These are phyloP conservation scores for Mucor racemosus DNA, from an alignment of 371 early-diverging fungal species.

Conservation along the genomic window DNA sequence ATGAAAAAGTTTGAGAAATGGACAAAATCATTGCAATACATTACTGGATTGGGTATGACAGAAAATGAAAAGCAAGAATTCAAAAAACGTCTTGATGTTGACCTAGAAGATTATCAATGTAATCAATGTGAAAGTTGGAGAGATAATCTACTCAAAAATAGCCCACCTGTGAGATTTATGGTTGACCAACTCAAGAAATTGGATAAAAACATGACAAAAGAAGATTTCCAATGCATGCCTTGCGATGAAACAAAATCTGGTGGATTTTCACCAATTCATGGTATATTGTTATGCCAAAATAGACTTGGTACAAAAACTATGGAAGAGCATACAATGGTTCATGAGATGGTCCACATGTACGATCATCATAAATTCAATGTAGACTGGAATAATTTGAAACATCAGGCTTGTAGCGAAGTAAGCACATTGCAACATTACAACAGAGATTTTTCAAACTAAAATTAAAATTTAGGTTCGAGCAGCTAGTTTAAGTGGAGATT, in stretches of 20 bases:
- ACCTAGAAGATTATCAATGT: conserved; percentile 61
- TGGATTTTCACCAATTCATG: conserved; percentile 80
- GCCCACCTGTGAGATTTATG: conserved; percentile 89
- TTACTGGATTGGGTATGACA: conserved; percentile 69
- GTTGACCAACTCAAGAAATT: conserved; percentile 71
- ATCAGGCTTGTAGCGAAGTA: conserved; percentile 93
- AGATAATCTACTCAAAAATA: conserved; percentile 71
- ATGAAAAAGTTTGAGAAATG: conserved; percentile 60
- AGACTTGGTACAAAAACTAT: conserved; percentile 70
- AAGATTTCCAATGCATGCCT: conserved; percentile 77
- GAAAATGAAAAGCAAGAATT: conserved; percentile 47
- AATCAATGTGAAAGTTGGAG: conserved; percentile 75
- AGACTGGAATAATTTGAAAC: conserved; percentile 83
- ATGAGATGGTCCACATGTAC: conserved; percentile 96
- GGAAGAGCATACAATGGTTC: conserved; percentile 90
- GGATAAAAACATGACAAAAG: conserved; percentile 65
- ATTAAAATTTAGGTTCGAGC: conserved; percentile 74
- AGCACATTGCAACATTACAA: not conserved
- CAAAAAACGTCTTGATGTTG: conserved; percentile 40
- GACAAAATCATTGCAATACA: conserved; percentile 58
- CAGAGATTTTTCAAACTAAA: not conserved
- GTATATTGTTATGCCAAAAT: conserved; percentile 89
- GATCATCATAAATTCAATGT: conserved; percentile 86
- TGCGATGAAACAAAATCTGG: conserved; percentile 83
- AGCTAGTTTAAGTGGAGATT: conserved; percentile 91